Percentiles rank a stretch among this genome's conserved stretches.
These are phyloP conservation scores for Xylariaceae sp. DNA, from an alignment of 2,329 filamentous ascomycete species.

Conservation along the genomic window DNA sequence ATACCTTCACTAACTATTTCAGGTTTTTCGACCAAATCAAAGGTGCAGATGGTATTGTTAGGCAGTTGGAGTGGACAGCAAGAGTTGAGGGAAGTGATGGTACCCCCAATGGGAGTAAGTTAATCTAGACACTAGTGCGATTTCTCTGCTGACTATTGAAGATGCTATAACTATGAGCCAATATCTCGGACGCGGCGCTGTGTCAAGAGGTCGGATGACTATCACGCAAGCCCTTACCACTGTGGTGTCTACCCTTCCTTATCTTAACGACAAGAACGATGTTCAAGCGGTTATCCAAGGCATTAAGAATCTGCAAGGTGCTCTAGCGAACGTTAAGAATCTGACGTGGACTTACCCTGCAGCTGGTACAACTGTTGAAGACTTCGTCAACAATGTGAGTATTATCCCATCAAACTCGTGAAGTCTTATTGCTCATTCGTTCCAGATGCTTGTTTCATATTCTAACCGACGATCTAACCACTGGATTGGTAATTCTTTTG, in stretches of 20 bases:
- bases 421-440: constrained; percentile 1
- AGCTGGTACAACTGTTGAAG: constrained; percentile 56
- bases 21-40: constrained; percentile 63
- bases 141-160: constrained; percentile 31
- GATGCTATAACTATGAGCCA: constrained; percentile 60
- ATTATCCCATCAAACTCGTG: not conserved
- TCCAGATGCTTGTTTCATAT: constrained; percentile 46
- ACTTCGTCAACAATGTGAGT: constrained; percentile 59
- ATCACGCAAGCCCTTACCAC: constrained; percentile 65
- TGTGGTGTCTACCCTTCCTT: constrained; percentile 63
- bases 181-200: constrained; percentile 69
- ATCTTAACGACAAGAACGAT: constrained; percentile 64
- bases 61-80: constrained; percentile 70
- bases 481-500: constrained; percentile 51
- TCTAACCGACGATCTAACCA: constrained; percentile 54
- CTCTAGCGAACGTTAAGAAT: constrained; percentile 58
- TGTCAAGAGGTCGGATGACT: constrained; percentile 65
- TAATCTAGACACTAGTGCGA: not conserved
- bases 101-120: constrained; percentile 41
- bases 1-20: constrained; percentile 8
- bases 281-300: constrained; percentile 67
- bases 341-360: constrained; percentile 64
- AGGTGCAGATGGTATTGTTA: constrained; percentile 63
- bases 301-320: constrained; percentile 64
- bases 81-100: constrained; percentile 64